Evolutionary conservation across 305 asterid species (phyloP), one percentile per base, ranked within the genome.

Genomic region (Solanum hybrid): DNA sequence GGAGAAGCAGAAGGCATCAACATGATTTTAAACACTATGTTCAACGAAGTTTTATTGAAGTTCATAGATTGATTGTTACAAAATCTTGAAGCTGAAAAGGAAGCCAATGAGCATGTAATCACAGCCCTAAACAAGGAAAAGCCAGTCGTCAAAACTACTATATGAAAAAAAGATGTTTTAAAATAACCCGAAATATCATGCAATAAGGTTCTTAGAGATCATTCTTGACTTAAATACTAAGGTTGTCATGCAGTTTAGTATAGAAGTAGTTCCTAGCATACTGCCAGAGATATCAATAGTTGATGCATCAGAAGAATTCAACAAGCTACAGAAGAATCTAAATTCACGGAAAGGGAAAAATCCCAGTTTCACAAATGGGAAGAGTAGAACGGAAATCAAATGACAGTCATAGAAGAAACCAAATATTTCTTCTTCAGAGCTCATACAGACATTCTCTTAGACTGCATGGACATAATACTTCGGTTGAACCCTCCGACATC

Each of bases 71-170:
- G 34, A 42, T 2, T 27, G 38, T 27, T 8, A 17, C 73, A 45
- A 45, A 90, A 90, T 93, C 97, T 92, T 92, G 94, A 88, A 35
- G 90, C 92, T 78, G 85, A 89, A 93, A 56, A 88, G 88, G 91
- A 94, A 89, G 94, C 94, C 93, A 89, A 89, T 91, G 95, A 92
- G 93, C 87, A 51, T 51, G 94, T 91, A 92, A 90, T 27, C 89
- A 31, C 96, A 95, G 93, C 92, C 98, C 98, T 94, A 95, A 88
- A 94, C 91, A 91, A 93, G 92, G 90, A 93, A 91, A 89, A 93
- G 77, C 90, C 90, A 90, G 81, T 88, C 66, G 93, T 94, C 93
- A 95, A 92, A 56, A 93, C 66, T 80, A 72, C 78, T n/a, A 32
- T 32, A 37, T 12, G 22, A 78, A 35, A 35, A 86, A 24, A 26